Base-by-base conservation (phyloP, 2,329 filamentous ascomycete species). In the Bipolaris sorokiniana region DNA sequence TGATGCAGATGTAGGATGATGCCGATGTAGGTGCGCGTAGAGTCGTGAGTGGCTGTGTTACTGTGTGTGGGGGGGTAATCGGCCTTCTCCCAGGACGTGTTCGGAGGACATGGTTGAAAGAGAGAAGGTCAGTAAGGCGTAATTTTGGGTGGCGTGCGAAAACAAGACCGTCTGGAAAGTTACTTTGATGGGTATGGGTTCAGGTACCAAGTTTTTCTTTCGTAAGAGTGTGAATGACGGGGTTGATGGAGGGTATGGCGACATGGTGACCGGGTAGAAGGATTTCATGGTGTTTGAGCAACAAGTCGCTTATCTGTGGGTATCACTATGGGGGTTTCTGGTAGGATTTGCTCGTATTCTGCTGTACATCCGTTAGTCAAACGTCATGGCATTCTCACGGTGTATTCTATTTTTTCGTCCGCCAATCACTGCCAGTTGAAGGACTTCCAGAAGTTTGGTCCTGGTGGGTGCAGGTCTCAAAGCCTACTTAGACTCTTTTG, bases 101-200 rank as follows among this genome's bases (percentile, higher is more conserved):
- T 52, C 54, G 54, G 48, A 53, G 48, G 42, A 56, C 54, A 56
- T 56, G 54, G 54, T 15, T 37, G 22, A 6, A 51, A 47, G 34
- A 37, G 36, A 36, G 33, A 22, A 44, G 37, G 48, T 16, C 41
- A 13, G 20, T 31, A 42, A 22, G 20, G 26, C 7, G 7, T 44
- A 28, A 15, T 31, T 3, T 23, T 18, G 23, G 15, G 41, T 26
- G 34, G 36, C 13, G 34, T 36, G 34, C 13, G 9, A 22, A 22
- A 42, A n/a, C 20, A n/a, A 23, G 41, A 36, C 41, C 38, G 34
- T 51, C 48, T 52, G 54, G 42, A 52, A 52, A 56, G 48, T 42
- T 52, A 37, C 48, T 47, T 33, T 46, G 36, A 48, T 22, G 36
- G 54, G 48, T 48, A 42, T 52, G 48, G 53, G 37, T 9, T 38